Percentiles rank a stretch among this genome's conserved stretches.
These are phyloP conservation scores for Piper betle DNA, from an alignment of 164 flowering plant species.

Conservation along the genomic window DNA sequence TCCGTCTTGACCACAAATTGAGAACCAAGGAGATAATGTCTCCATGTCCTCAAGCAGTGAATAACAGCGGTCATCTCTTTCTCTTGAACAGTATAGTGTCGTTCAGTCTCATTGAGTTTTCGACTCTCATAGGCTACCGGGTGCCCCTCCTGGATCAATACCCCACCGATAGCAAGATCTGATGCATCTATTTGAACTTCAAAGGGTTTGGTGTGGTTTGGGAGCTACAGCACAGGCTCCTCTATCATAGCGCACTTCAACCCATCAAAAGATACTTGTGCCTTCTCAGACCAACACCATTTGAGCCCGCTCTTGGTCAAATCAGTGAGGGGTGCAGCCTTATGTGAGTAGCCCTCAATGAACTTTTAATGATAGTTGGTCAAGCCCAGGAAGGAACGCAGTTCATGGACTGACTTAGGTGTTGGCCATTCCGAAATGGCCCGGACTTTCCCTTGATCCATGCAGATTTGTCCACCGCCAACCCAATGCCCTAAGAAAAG, in stretches of 20 bases:
- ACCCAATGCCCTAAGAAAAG: constrained; percentile 2
- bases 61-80: not conserved
- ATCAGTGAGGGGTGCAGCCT: no score
- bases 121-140: constrained; percentile 5
- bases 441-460: no score
- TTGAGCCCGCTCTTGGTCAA: no score
- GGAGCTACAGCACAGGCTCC: not conserved
- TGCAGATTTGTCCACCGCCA: not conserved
- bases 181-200: constrained; percentile 6
- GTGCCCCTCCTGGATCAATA: not conserved
- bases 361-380: no score
- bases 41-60: no score
- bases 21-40: not conserved
- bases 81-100: not conserved
- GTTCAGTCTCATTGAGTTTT: not conserved
- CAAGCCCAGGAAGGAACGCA: no score
- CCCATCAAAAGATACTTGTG: no score
- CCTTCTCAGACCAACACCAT: no score
- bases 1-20: not conserved
- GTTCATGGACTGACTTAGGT: no score
- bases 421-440: no score
- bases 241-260: no score
- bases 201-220: not conserved
- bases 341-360: no score
- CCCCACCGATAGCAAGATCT: not conserved